Evolutionary conservation across 2,329 filamentous ascomycete genomes (phyloP), one percentile per base, ranked within the genome.

Genomic region (Epichloe festucae): DNA sequence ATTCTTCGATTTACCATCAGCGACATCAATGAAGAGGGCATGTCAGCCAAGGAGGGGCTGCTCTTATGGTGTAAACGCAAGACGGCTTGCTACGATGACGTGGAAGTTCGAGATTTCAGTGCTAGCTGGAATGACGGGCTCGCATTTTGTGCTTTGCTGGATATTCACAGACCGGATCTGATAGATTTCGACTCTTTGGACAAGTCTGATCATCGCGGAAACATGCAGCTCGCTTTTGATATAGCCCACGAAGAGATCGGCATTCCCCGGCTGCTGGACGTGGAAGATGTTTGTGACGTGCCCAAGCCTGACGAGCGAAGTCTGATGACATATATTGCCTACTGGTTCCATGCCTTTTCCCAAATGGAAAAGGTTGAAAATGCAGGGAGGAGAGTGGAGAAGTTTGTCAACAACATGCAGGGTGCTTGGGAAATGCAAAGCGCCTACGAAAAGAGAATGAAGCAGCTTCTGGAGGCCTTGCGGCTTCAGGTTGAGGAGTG

Each of bases 361-460:
- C 91, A 97, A 64, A 94, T 98, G 84, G 93, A 98, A 71, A 87
- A 91, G 66, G 93, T 98, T 8, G 93, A 98, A 69, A 98, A 98
- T 65, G 93, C 93, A 4, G 93, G 93, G 5, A 81, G 93, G 55
- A 81, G 93, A 59, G 93, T 98, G 5, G 93, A 98, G 72, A 98
- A 98, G 70, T 98, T 98, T 63, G 87, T 98, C 60, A 89, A 88
- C 65, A 97, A 93, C 67, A 97, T 98, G 93, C 89, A 96, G 65
- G 93, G 93, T 21, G 91, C 93, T 8, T 98, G 93, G 93, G 91
- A 96, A 70, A 98, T 98, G 93, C 90, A 98, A 69, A 95, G 89
- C 64, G 87, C 86, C 34, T 98, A 91, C 65, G 93, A 98, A 73
- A 79, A 85, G 62, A 81, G 93, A 54, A 95, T 97, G 87, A 81